Evolutionary conservation across 148 eudicot genomes (phyloP).

Genomic region (Euryodendron excelsum): DNA sequence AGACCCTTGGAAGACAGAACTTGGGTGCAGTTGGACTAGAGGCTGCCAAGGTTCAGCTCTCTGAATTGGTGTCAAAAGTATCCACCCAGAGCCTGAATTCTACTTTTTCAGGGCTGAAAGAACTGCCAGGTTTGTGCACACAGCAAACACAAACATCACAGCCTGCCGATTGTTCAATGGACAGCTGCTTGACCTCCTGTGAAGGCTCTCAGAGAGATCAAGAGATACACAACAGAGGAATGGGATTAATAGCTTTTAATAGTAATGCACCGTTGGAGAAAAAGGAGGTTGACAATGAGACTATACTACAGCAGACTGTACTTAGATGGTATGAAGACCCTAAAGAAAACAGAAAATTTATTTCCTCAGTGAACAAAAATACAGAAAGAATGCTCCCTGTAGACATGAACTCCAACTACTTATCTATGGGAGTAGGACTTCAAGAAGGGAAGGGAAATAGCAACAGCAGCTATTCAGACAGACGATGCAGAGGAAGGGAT

Average conservation of each 20-base stretch:
- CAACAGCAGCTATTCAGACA: conserved; percentile 15
- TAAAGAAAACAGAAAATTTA: conserved; percentile 34
- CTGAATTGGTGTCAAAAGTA: conserved; percentile 72
- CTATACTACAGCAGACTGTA: conserved; percentile 22
- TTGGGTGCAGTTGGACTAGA: conserved; percentile 72
- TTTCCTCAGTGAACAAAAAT: conserved; percentile 24
- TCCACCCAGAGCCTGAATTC: conserved; percentile 65
- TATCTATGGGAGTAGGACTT: conserved; percentile 63
- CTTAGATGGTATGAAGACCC: conserved; percentile 23
- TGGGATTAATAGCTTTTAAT: conserved; percentile 43
- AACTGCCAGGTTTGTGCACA: conserved; percentile 37
- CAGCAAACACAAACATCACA: conserved; percentile 50
- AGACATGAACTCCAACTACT: conserved; percentile 28
- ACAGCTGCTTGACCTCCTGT: conserved; percentile 77
- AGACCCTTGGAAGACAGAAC: conserved; percentile 78
- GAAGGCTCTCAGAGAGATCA: conserved; percentile 60
- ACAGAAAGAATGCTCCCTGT: conserved; percentile 25
- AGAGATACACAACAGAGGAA: conserved; percentile 46
- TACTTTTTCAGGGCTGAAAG: conserved; percentile 57
- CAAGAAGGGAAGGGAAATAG: conserved; percentile 38
- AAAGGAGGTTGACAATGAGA: conserved; percentile 28
- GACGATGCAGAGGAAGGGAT: conserved; percentile 20
- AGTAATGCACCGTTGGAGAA: conserved; percentile 26
- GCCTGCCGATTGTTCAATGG: conserved; percentile 57
- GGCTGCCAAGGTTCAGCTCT: conserved; percentile 74